A percentile compares a stretch with the other conserved stretches of the same genome.
Conservation (phyloP, 768 basidiomycete genomes). For the Vishniacozyma victoriae region DNA sequence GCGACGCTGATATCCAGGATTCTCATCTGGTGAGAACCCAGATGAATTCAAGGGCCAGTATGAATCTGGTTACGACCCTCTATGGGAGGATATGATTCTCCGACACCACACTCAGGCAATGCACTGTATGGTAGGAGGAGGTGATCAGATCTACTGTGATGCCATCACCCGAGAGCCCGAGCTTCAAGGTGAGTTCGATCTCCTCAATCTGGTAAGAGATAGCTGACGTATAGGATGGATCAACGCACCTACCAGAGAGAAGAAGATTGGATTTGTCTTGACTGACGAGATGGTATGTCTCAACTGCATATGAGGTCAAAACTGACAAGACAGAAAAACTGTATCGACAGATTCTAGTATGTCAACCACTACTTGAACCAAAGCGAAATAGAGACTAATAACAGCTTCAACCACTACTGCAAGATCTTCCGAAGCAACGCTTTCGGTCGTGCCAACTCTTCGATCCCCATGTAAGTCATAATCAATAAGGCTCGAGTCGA, state of each 20-base stretch:
- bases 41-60: conserved; percentile 71
- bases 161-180: conserved; percentile 68
- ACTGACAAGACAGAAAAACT: conserved; percentile 44
- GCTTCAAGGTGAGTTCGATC: conserved; percentile 29
- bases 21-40: conserved; percentile 69
- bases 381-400: conserved; percentile 48
- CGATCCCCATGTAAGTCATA: conserved; percentile 61
- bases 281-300: conserved; percentile 60
- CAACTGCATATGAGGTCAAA: not conserved
- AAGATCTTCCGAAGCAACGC: conserved; percentile 77
- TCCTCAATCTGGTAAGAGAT: not conserved
- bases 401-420: conserved; percentile 85
- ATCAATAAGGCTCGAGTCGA: too few species aligned
- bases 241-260: conserved; percentile 54
- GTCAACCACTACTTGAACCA: conserved; percentile 2
- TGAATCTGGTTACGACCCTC: conserved; percentile 75
- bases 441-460: conserved; percentile 82
- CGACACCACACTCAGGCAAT: conserved; percentile 75
- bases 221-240: conserved; percentile 59
- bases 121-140: conserved; percentile 87
- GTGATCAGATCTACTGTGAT: conserved; percentile 71
- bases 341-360: conserved; percentile 62
- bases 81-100: conserved; percentile 86
- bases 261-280: conserved; percentile 58
- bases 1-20: conserved; percentile 33